Percentiles rank a stretch among this genome's conserved stretches.
These are phyloP conservation scores for Kodamaea fukazawae DNA, from an alignment of 805 yeast species.

Conservation along the genomic window DNA sequence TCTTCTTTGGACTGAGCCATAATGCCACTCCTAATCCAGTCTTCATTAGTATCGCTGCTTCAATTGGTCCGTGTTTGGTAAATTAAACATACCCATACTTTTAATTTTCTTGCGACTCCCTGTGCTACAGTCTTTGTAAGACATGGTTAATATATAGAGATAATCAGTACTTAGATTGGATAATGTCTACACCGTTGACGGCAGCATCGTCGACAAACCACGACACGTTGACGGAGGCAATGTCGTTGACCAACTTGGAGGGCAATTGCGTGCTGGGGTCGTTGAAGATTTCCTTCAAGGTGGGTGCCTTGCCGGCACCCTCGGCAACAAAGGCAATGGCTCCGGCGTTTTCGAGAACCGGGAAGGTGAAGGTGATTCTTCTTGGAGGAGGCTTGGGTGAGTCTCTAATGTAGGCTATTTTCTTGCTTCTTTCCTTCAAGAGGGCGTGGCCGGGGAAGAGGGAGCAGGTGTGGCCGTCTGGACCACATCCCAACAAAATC, in stretches of 20 bases:
- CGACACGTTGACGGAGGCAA: constrained; percentile 47
- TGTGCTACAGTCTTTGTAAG: not conserved
- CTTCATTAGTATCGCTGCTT: not conserved
- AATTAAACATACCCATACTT: constrained; percentile 2
- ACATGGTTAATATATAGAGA: not conserved
- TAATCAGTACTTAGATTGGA: constrained; percentile 34
- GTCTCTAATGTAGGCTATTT: constrained; percentile 66
- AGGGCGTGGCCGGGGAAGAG: constrained; percentile 81
- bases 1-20: constrained; percentile 71
- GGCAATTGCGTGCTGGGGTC: constrained; percentile 55
- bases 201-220: constrained; percentile 91
- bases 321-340: constrained; percentile 81
- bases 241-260: constrained; percentile 66
- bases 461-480: constrained; percentile 95
- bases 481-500: constrained; percentile 85
- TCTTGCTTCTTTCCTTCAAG: constrained; percentile 49
- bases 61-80: not conserved
- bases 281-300: constrained; percentile 68
- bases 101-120: not conserved
- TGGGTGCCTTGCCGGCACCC: constrained; percentile 78
- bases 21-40: constrained; percentile 48
- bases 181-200: constrained; percentile 54
- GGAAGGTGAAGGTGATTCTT: constrained; percentile 86
- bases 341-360: constrained; percentile 55
- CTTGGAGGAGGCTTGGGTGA: constrained; percentile 94